Base-by-base conservation (phyloP, 1,139 yeast genomes). In the Candida tetrigidarum region DNA sequence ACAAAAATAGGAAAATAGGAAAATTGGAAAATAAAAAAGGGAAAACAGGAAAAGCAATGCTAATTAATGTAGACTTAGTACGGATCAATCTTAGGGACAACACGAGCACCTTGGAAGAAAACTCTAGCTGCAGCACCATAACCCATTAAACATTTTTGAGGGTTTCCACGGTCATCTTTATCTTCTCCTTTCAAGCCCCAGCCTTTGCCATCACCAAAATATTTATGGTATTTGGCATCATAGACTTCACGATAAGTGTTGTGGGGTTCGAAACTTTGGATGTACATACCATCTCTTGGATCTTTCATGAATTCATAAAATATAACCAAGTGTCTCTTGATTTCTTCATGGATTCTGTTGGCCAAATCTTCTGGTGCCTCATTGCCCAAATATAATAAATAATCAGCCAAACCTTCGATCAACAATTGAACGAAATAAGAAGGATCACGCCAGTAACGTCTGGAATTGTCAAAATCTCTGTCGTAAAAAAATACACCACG, bases 361-460 rank as follows among this genome's bases (percentile, higher is more conserved):
- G 70, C 62, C 40, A 72, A 63, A 15, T 63, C 74, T 32, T 60
- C 62, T 1, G 78, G 74, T 5, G 76, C 82, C 3, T 70, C 76
- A 30, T 68, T 60, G 16, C 77, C 80, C 41, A 80, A 67, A 37
- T 69, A 74, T 50, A 80, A 62, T 55, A 83, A 58, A 59, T 81
- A 84, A 58, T 84, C 91, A 2, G 87, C 87, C 47, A 83, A 68
- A 0, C 91, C 91, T 60, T 84, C 91, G 37, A 84, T 71, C 42
- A 85, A 64, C 49, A 84, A 67, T 58, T 84, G 90, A 43, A 80
- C 77, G 58, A 84, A 85, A 62, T 81, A 81, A 1, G 85, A 76
- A 16, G 81, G 67, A 56, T 84, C 90, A 49, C 86, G 74, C 81
- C 86, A 84, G 63, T 78, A 82, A 47, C 91, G 68, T 52, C 77